Percentiles rank a stretch among this genome's conserved stretches.
Conservation (phyloP, 257 asterid genomes). For the Solanum tarijense region DNA sequence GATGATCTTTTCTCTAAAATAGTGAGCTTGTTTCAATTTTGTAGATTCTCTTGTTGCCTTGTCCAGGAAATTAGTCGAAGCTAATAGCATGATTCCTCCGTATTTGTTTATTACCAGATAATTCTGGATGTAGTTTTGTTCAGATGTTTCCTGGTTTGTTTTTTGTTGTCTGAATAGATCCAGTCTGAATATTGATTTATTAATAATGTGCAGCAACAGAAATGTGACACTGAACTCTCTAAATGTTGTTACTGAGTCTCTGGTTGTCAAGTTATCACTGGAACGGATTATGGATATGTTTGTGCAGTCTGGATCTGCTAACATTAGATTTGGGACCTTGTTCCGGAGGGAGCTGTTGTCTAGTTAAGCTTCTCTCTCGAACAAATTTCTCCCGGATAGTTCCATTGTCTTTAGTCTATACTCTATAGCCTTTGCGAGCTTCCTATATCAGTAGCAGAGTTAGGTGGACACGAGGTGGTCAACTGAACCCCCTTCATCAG, state of each 20-base stretch:
- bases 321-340: background rate
- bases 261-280: background rate
- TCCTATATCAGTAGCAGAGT: background rate
- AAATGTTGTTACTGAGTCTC: background rate
- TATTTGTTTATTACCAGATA: background rate
- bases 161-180: background rate
- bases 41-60: slow-evolving; percentile 17
- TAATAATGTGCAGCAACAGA: background rate
- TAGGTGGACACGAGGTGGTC: background rate
- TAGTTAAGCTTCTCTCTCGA: background rate
- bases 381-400: background rate
- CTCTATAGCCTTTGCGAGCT: background rate
- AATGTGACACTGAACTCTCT: background rate
- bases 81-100: background rate
- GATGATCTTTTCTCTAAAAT: background rate
- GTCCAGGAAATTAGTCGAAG: background rate
- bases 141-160: background rate
- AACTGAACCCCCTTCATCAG: background rate
- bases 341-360: background rate
- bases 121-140: background rate
- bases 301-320: background rate
- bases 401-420: background rate
- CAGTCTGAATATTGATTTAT: background rate
- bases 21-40: slow-evolving; percentile 17
- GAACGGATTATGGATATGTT: background rate